Percentiles rank a stretch among this genome's conserved stretches.
phyloP scores from a whole-genome alignment of 1,139 yeast genomes.

The Taphrina pruni region DNA sequence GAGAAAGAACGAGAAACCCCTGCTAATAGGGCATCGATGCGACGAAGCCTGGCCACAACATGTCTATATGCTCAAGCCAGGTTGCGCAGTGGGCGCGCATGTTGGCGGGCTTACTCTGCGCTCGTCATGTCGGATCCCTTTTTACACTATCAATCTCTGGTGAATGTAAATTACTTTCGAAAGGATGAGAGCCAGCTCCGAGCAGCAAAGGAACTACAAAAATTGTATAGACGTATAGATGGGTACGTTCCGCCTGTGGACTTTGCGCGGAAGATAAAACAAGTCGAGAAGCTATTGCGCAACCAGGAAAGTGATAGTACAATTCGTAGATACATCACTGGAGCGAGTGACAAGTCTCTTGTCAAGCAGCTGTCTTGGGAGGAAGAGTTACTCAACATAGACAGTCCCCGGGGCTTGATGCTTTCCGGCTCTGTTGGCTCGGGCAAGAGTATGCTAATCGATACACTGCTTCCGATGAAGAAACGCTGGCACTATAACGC shows the following conservation, averaged over 20 bases:
- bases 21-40: not conserved
- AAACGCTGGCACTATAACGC: conserved; percentile 75
- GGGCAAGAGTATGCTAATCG: conserved; percentile 98
- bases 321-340: conserved; percentile 46
- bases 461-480: conserved; percentile 74
- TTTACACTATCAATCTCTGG: conserved; percentile 62
- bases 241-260: conserved; percentile 67
- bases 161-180: conserved; percentile 59
- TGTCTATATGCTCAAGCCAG: not conserved
- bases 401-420: conserved; percentile 78
- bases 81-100: not conserved
- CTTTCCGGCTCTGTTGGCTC: conserved; percentile 97
- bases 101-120: conserved; percentile 20
- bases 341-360: conserved; percentile 23
- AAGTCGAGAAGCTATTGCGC: conserved; percentile 51
- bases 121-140: conserved; percentile 69
- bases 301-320: conserved; percentile 40
- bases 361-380: conserved; percentile 52
- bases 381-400: conserved; percentile 63
- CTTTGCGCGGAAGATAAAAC: conserved; percentile 58
- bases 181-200: conserved; percentile 67
- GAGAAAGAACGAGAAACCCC: too few relatives aligned
- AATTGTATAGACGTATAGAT: conserved; percentile 63
- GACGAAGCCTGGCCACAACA: not conserved
- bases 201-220: conserved; percentile 69